phyloP scores from a whole-genome alignment of 805 yeast species.

The Ogataea minuta region DNA sequence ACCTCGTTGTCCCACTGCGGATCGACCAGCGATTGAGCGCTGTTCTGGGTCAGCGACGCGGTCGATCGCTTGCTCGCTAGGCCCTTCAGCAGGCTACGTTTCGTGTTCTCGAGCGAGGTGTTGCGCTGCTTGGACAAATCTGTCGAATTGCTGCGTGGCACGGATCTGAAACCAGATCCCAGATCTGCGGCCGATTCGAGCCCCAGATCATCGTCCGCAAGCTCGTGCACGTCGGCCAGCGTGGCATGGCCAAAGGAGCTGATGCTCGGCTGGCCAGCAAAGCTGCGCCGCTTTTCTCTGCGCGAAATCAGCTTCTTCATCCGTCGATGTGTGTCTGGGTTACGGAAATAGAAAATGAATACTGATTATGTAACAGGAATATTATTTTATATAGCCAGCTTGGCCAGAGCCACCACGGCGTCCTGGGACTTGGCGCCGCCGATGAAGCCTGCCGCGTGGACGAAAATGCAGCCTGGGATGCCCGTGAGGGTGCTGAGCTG shows the following conservation, averaged over 20 bases:
- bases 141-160: background rate
- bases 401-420: constrained; percentile 74
- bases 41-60: constrained; percentile 14
- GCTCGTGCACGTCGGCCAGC: constrained; percentile 13
- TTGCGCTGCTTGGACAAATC: constrained; percentile 2
- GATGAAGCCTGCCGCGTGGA: constrained; percentile 96
- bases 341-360: constrained; percentile 2
- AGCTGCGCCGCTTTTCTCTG: constrained; percentile 27
- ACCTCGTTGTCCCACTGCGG: constrained; percentile 35
- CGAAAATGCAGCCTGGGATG: constrained; percentile 83
- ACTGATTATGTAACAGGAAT: background rate
- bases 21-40: constrained; percentile 24
- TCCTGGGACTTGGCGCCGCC: constrained; percentile 88
- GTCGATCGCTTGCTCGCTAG: constrained; percentile 19
- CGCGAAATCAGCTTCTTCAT: constrained; percentile 37
- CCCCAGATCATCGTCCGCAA: constrained; percentile 2
- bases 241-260: constrained; percentile 4
- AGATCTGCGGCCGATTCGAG: constrained; percentile 3
- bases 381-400: constrained; percentile 19
- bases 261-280: constrained; percentile 4
- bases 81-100: constrained; percentile 19
- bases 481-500: constrained; percentile 70
- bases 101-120: constrained; percentile 8
- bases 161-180: background rate
- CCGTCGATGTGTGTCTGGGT: background rate